A percentile compares a stretch with the other conserved stretches of the same genome.
Evolutionary conservation across 2,329 filamentous ascomycete genomes (phyloP).

Genomic region (Pseudocercospora eumusae): DNA sequence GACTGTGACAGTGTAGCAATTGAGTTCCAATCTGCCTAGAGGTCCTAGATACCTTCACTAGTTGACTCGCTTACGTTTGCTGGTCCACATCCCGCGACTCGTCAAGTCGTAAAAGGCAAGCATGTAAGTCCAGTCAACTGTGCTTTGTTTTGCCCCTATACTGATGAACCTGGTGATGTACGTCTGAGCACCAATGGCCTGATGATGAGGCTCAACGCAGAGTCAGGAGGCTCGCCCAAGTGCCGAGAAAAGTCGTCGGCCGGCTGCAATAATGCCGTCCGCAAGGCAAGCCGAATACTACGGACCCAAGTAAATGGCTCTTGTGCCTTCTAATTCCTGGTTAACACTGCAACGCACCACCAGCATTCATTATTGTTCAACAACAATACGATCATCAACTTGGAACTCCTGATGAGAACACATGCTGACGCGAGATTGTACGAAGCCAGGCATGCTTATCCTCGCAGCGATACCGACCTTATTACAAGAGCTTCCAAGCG

Average conservation of each 20-base stretch:
- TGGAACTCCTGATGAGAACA: background rate
- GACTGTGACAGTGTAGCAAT: background rate
- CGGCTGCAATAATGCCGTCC: background rate
- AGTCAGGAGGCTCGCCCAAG: background rate
- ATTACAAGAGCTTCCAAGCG: background rate
- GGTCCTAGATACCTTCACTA: background rate
- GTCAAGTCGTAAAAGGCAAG: background rate
- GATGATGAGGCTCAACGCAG: background rate
- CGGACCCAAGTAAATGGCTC: background rate
- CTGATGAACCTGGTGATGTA: background rate
- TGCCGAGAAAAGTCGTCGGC: background rate
- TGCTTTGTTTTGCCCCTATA: background rate
- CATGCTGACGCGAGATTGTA: background rate
- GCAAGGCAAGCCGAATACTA: background rate
- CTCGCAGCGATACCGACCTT: background rate
- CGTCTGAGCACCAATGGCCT: background rate
- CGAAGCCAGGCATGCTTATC: background rate
- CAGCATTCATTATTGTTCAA: background rate
- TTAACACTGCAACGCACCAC: background rate
- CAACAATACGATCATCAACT: background rate
- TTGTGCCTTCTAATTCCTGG: background rate
- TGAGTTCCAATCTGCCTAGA: conserved; percentile 2
- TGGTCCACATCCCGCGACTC: background rate
- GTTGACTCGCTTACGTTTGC: background rate
- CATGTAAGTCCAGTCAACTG: background rate